Base-by-base conservation (phyloP, 192 early-diverging fungal genomes). In the Coemansia sp. region DNA sequence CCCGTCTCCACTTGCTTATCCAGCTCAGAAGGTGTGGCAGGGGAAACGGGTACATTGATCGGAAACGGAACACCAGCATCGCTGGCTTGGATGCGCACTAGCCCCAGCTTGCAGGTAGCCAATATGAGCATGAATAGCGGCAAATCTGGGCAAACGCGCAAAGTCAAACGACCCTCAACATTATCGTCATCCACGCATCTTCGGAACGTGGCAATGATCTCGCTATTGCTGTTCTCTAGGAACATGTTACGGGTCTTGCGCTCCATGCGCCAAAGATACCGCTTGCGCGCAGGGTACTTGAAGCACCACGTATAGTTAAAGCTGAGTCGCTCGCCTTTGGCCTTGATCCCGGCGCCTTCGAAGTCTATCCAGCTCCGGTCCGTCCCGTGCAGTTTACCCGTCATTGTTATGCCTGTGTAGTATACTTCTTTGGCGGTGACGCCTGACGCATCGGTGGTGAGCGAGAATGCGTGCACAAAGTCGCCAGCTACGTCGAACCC, bases 281-380 rank as follows among this genome's bases (percentile, higher is more conserved):
- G 34, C 7, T 25, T 64, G 63, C 37, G 49, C 35, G 42, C 25
- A 18, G 53, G 52, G 55, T 66, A 66, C n/a, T 48, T 66, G 55
- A 66, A 66, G 28, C 40, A 30, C 64, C 64, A 66, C 1, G 64
- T 66, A 42, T 66, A 66, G 28, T 39, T 39, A 21, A 66, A 66
- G 42, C 64, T 66, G 18, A 66, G 64, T 4, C 64, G 34, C 33
- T 66, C 64, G 35, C 64, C 64, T 30, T 66, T 66, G 56, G 46
- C 35, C 34, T 58, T 66, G 7, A 66, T 26, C 2, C 34, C 40
- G 1, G 52, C 49, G 15, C 64, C 64, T 20, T 29, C 52, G 13
- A 66, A 66, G 2, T 66, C 64, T 43, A 66, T 43, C 35, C 64
- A 56, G 30, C 64, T 66, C 31, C 56, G 64, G 46, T 58, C 64